These are phyloP conservation scores for Nepenthes mirabilis DNA, from an alignment of 148 eudicot species.

Conservation along the genomic window DNA sequence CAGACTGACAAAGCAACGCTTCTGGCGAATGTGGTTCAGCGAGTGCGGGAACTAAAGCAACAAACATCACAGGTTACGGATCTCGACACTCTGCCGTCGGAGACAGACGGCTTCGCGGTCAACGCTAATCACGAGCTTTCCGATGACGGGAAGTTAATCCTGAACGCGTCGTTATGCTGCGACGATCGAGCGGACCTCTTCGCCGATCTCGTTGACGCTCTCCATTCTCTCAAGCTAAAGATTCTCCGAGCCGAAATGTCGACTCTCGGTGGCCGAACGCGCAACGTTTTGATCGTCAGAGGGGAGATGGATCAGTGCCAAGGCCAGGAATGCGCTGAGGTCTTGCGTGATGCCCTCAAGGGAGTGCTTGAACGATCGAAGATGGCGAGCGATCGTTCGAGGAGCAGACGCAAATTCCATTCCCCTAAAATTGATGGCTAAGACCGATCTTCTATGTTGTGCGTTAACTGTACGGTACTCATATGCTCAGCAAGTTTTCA, in stretches of 20 bases:
- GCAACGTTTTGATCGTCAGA: conserved; percentile 17
- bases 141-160: conserved; percentile 5
- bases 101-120: conserved; percentile 20
- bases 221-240: conserved; percentile 16
- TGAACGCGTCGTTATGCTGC: conserved; percentile 27
- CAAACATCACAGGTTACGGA: conserved; percentile 22
- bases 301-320: not conserved
- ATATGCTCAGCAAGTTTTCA: too few relatives aligned
- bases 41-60: conserved; percentile 29
- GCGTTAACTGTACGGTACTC: too few relatives aligned
- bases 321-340: conserved; percentile 18
- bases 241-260: conserved; percentile 21
- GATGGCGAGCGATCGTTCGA: conserved; percentile 13
- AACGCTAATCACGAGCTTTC: not conserved
- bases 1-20: conserved; percentile 42
- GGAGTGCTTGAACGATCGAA: conserved; percentile 22
- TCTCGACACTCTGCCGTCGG: conserved; percentile 13
- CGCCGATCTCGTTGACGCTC: conserved; percentile 15
- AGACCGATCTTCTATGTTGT: not conserved
- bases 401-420: conserved; percentile 15
- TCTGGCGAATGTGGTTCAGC: conserved; percentile 31
- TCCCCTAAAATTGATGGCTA: not conserved
- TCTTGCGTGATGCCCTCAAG: conserved; percentile 24
- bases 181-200: conserved; percentile 30
- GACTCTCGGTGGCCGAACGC: conserved; percentile 25